Percentiles rank a stretch among this genome's conserved stretches.
These are phyloP conservation scores for Aechmea fasciata DNA, from an alignment of 176 grass and related monocot species.

Conservation along the genomic window DNA sequence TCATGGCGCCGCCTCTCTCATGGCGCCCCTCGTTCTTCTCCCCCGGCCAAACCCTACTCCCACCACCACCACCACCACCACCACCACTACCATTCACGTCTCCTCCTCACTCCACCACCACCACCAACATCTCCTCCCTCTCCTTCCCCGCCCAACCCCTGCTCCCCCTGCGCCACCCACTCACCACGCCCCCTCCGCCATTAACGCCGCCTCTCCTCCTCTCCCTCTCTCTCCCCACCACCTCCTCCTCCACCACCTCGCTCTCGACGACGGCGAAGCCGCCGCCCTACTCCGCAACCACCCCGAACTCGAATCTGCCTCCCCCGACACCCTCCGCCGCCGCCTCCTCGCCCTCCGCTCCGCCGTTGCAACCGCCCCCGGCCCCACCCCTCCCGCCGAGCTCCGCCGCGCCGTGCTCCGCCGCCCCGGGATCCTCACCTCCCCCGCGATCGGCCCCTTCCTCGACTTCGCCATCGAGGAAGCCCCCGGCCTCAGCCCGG, in stretches of 20 bases:
- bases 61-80: neutral
- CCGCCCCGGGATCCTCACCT: slow-evolving; percentile 12
- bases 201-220: neutral
- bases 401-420: slow-evolving; percentile 3
- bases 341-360: neutral
- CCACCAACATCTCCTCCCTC: neutral
- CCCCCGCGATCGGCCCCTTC: slow-evolving; percentile 6
- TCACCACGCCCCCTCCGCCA: neutral
- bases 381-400: no score
- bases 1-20: no score
- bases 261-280: slow-evolving; percentile 15
- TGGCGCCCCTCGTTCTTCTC: neutral
- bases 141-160: neutral
- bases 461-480: slow-evolving; percentile 8
- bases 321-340: slow-evolving; percentile 1
- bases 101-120: neutral
- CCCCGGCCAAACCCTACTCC: neutral
- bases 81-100: neutral
- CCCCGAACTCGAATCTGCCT: slow-evolving; percentile 1
- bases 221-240: neutral
- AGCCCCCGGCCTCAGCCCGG: slow-evolving; percentile 1
- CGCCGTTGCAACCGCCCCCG: neutral
- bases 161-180: neutral
- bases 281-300: neutral
- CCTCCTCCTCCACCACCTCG: neutral